Base-by-base conservation (phyloP, 345 rosid genomes). In the Geranium rotundifolium region DNA sequence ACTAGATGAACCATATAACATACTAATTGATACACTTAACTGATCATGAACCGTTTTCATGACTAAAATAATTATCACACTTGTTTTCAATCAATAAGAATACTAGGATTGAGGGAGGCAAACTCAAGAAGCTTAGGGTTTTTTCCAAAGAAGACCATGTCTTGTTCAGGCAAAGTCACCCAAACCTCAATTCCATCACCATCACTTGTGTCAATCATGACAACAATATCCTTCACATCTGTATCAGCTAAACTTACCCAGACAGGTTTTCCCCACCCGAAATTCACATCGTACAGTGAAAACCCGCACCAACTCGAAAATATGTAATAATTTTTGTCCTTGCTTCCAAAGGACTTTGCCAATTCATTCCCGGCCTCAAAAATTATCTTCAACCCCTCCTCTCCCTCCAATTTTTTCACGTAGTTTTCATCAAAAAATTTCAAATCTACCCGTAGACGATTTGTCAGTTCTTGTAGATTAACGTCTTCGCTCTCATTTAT, bases 261-360 rank as follows among this genome's bases (percentile, higher is more conserved):
- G 0, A 19, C 13, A 7, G 76, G 72, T 23, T 46, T 67, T 16
- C 76, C 76, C 69, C 76, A 73, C 20, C 76, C 76, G 23, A 68
- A 69, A 57, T 64, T 70, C 18, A 56, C 60, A 17, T 73, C 73
- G 30, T 73, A 73, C 5, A 68, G 13, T 1, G 63, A 29, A n/a
- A 60, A 50, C 15, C 37, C 64, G 46, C 73, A 56, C 66, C 41
- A 69, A 49, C 69, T 64, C 10, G 69, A 29, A 49, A 61, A 55
- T 2, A 5, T 29, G 19, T 46, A 57, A 6, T 54, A 13, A 14
- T 29, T 46, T 1, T 19, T n/a, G 6, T 52, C 66, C 1, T 41
- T 17, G 8, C 23, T 34, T 10, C 12, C 17, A 29, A 63, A 15
- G 19, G 29, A n/a, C 58, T n/a, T 49, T 17, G 37, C 67, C 1